These are phyloP conservation scores for Pythium plurisporium DNA, from an alignment of 352 stramenopile genomes.

Conservation along the genomic window DNA sequence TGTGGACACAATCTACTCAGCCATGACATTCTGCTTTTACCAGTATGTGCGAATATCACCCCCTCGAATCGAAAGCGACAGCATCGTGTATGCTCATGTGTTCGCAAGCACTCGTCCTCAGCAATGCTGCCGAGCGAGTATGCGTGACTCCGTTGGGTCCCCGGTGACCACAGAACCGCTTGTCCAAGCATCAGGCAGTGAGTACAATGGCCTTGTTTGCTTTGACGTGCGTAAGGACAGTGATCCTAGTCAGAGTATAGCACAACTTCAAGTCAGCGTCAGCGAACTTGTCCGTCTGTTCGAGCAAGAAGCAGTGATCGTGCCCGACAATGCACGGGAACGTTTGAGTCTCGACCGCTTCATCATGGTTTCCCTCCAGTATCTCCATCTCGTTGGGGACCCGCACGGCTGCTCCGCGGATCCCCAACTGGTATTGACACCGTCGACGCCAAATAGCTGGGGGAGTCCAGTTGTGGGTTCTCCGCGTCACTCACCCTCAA, in stretches of 20 bases:
- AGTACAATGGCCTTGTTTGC: conserved; percentile 14
- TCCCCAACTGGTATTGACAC: background rate
- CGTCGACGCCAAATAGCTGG: conserved; percentile 13
- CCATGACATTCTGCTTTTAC: conserved; percentile 21
- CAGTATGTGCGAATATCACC: conserved; percentile 5
- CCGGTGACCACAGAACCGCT: background rate
- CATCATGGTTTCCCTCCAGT: conserved; percentile 12
- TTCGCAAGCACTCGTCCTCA: conserved; percentile 21
- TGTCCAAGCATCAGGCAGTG: background rate
- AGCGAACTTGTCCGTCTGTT: conserved; percentile 5
- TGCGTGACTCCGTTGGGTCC: background rate
- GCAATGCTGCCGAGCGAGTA: conserved; percentile 22
- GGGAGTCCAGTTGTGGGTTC: conserved; percentile 14
- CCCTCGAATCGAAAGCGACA: background rate
- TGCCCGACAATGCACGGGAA: background rate
- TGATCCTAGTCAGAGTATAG: background rate
- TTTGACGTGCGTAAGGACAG: conserved; percentile 10
- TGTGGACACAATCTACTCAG: conserved; percentile 7
- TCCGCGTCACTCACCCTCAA: conserved; percentile 5
- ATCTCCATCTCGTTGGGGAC: conserved; percentile 2
- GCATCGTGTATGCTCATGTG: conserved; percentile 1
- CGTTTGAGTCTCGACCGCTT: conserved; percentile 20
- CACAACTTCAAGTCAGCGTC: conserved; percentile 10
- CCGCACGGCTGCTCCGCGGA: background rate
- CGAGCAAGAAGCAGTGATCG: background rate